These are phyloP conservation scores for Besnoitia besnoiti DNA, from an alignment of 169 alveolate genomes.

Conservation along the genomic window DNA sequence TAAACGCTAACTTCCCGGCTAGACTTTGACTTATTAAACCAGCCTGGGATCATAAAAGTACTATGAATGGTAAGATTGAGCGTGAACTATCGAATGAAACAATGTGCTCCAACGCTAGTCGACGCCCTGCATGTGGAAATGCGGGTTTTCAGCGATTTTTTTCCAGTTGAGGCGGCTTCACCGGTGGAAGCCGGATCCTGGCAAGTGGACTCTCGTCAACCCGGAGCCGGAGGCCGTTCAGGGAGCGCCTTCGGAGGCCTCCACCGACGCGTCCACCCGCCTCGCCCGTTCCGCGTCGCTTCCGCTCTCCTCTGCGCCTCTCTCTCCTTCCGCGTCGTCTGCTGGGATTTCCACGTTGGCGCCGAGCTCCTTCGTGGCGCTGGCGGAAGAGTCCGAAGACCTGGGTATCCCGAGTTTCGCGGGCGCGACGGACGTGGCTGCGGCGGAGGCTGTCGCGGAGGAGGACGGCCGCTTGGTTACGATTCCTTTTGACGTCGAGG, in stretches of 20 bases:
- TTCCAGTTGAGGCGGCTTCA: not conserved
- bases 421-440: not conserved
- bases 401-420: not conserved
- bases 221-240: not conserved
- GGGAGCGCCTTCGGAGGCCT: not conserved
- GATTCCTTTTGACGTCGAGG: not conserved
- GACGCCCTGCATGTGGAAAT: no score
- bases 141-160: not conserved
- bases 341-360: not conserved
- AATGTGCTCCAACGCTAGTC: no score
- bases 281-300: no score
- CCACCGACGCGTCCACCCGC: no score
- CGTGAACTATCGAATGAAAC: no score
- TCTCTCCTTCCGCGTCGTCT: not conserved
- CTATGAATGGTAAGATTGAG: no score
- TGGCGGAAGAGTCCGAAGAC: not conserved
- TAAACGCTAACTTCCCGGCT: no score
- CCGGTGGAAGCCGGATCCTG: not conserved
- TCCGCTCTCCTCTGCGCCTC: no score
- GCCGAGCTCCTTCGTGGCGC: not conserved
- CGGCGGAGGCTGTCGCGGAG: not conserved
- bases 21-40: no score
- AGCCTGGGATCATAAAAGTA: no score
- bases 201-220: not conserved
- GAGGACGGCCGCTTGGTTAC: not conserved